A percentile compares a stretch with the other conserved stretches of the same genome.
Conservation (phyloP, 169 alveolate genomes). For the Plasmodium fragile region DNA sequence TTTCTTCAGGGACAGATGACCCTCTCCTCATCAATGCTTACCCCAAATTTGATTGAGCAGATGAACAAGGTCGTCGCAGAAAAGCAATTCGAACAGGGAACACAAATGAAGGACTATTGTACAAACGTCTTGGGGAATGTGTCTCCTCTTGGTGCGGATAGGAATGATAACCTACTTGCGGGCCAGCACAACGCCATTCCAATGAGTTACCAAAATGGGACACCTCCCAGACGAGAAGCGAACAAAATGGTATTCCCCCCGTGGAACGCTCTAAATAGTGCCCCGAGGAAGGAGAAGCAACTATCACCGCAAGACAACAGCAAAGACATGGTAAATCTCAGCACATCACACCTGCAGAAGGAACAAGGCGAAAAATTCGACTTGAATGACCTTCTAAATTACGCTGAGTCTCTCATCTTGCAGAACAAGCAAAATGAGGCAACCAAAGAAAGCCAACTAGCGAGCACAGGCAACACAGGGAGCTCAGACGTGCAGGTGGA, state of each 20-base stretch:
- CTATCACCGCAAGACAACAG: neutral
- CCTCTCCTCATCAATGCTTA: neutral
- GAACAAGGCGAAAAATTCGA: neutral
- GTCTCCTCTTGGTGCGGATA: neutral
- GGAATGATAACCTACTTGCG: neutral
- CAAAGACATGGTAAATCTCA: neutral
- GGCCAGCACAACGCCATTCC: no score
- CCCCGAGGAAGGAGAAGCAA: neutral
- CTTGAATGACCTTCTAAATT: constrained; percentile 46
- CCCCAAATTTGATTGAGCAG: constrained; percentile 12
- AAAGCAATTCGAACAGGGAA: neutral
- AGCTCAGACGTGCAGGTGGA: neutral
- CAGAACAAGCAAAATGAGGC: constrained; percentile 8
- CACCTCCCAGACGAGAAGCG: no score
- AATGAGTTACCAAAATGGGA: no score
- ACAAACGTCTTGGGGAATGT: neutral
- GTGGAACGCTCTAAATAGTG: neutral
- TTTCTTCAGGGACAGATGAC: neutral
- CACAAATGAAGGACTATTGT: neutral
- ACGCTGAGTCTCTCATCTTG: constrained; percentile 59
- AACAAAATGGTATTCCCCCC: no score
- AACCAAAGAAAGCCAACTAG: neutral
- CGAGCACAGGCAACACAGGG: neutral
- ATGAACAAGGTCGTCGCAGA: neutral
- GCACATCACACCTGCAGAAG: neutral